Percentiles rank a stretch among this genome's conserved stretches.
phyloP scores from a whole-genome alignment of 768 basidiomycete genomes.

The Lentinus tigrinus region DNA sequence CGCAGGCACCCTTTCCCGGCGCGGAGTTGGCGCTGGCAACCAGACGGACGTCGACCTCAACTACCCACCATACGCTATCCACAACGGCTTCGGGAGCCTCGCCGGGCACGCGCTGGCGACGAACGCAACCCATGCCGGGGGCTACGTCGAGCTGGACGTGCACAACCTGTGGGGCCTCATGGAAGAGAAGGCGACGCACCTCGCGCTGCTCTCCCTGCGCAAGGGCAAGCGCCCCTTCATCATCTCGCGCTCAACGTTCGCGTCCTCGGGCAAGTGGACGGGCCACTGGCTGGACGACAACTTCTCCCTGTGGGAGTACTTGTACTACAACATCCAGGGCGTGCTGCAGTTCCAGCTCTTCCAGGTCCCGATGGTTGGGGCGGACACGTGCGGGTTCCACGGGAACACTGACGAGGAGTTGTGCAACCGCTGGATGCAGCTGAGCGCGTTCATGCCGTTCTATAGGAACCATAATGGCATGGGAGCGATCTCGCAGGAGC shows the following conservation, averaged over 20 bases:
- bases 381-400: slow-evolving; percentile 70
- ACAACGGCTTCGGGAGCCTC: slow-evolving; percentile 35
- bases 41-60: slow-evolving; percentile 38
- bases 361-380: slow-evolving; percentile 75
- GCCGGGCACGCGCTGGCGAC: slow-evolving; percentile 11
- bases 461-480: slow-evolving; percentile 69
- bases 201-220: slow-evolving; percentile 61
- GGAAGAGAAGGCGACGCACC: slow-evolving; percentile 63
- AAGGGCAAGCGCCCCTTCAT: slow-evolving; percentile 60
- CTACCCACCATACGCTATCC: slow-evolving; percentile 57
- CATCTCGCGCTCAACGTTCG: slow-evolving; percentile 74
- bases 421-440: slow-evolving; percentile 74
- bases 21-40: slow-evolving; percentile 13
- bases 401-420: slow-evolving; percentile 65
- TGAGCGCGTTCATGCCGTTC: slow-evolving; percentile 79
- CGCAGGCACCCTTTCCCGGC: slow-evolving; percentile 12
- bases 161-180: slow-evolving; percentile 72
- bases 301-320: slow-evolving; percentile 56
- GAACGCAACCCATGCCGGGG: slow-evolving; percentile 51
- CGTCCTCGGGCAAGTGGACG: slow-evolving; percentile 61
- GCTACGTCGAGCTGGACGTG: slow-evolving; percentile 56
- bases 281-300: slow-evolving; percentile 79
- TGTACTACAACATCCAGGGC: slow-evolving; percentile 57
- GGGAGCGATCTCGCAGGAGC: slow-evolving; percentile 57
- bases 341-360: slow-evolving; percentile 69